Conservation (phyloP, 352 stramenopile genomes). For the Globisporangium ultimum region DNA sequence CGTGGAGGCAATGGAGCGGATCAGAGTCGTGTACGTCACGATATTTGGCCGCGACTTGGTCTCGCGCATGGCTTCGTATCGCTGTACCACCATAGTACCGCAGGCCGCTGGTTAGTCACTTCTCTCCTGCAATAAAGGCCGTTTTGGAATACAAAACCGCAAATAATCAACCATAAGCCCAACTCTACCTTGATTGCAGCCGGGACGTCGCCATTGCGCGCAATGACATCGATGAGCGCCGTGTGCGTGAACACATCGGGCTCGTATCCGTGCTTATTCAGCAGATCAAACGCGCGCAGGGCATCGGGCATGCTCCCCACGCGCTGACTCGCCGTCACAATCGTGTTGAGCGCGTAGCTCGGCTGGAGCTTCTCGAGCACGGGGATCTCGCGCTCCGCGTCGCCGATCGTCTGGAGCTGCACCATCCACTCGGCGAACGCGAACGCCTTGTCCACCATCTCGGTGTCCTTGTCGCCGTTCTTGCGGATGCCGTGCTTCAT, state of each 20-base stretch:
- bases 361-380: slow-evolving; percentile 43
- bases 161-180: no score
- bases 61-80: slow-evolving; percentile 61
- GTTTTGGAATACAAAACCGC: no score
- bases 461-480: slow-evolving; percentile 47
- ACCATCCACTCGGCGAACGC: slow-evolving; percentile 74
- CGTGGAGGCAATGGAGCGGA: slow-evolving; percentile 43
- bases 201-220: slow-evolving; percentile 38
- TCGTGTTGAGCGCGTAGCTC: slow-evolving; percentile 75
- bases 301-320: slow-evolving; percentile 54
- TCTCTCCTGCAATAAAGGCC: no score
- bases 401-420: slow-evolving; percentile 40
- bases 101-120: no score
- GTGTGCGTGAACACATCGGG: slow-evolving; percentile 83
- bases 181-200: slow-evolving; percentile 43
- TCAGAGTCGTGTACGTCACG: slow-evolving; percentile 72
- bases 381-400: slow-evolving; percentile 37
- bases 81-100: slow-evolving; percentile 16
- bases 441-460: slow-evolving; percentile 28
- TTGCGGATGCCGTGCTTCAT: slow-evolving; percentile 65
- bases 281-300: slow-evolving; percentile 53
- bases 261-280: slow-evolving; percentile 45
- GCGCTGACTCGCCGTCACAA: slow-evolving; percentile 72
- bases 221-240: slow-evolving; percentile 73
- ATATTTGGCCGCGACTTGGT: slow-evolving; percentile 66